These are phyloP conservation scores for Syzygium aqueum DNA, from an alignment of 345 rosid genomes.

Conservation along the genomic window DNA sequence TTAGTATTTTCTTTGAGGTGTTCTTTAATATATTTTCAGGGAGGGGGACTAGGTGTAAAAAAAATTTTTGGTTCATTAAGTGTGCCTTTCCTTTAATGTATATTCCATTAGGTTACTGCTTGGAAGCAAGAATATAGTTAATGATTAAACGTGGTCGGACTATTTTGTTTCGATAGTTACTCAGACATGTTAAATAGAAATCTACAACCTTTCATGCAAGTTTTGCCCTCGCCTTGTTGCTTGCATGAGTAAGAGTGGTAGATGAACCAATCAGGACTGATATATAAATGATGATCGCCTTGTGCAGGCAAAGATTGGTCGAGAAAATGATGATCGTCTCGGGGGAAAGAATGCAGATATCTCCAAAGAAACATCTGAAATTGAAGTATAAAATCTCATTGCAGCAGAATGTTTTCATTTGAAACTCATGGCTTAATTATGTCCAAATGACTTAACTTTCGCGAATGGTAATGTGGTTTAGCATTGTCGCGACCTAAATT, in stretches of 20 bases:
- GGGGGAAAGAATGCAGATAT: conserved; percentile 20
- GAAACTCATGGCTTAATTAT: not conserved
- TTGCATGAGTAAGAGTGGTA: not conserved
- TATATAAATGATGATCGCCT: not conserved
- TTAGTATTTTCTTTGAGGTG: no score
- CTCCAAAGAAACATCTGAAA: conserved; percentile 9
- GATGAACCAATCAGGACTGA: not conserved
- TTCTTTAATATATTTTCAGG: no score
- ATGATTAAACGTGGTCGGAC: no score
- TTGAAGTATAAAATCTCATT: not conserved
- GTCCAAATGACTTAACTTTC: not conserved
- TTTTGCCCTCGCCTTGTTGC: not conserved
- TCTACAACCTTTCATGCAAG: not conserved
- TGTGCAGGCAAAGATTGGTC: conserved; percentile 26
- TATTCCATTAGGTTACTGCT: no score
- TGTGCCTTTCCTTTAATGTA: no score
- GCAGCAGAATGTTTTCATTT: not conserved
- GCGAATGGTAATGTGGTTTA: not conserved
- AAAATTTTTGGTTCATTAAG: no score
- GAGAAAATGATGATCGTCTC: conserved; percentile 12
- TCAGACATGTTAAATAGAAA: not conserved
- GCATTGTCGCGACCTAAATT: no score
- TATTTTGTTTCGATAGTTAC: no score
- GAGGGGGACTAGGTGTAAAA: no score
- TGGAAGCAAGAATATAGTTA: no score